Base-by-base conservation (phyloP, 768 basidiomycete species). In the Podaxis sp. region DNA sequence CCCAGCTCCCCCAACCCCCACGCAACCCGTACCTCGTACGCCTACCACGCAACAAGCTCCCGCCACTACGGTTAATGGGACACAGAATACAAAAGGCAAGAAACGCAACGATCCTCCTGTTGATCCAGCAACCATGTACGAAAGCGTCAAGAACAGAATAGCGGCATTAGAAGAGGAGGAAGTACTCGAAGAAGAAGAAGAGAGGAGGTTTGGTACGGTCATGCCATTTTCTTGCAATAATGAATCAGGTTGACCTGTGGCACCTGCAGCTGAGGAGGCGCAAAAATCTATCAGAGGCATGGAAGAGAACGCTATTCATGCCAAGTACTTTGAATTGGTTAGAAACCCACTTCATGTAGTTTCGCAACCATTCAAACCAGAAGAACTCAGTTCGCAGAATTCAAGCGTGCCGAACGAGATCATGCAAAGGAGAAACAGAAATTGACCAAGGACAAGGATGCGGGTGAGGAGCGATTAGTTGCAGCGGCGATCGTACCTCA, bases 371-470 rank as follows among this genome's bases (percentile, higher is more conserved):
- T 66, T 64, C 64, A 68, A 51, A 57, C 53, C 27, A 47, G 62
- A 66, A 63, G 69, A 62, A 65, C 60, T 61, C 63, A 95, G 93
- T 95, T 94, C 74, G 91, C 92, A 69, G 93, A 94, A 74, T 78
- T 93, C 72, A 94, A 94, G 73, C 83, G 91, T 56, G 74, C 91
- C 70, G 93, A 95, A 75, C 84, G 93, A 66, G 93, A 94, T 71
- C 90, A 94, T 69, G 88, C 92, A 43, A 94, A 92, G 76, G 93
- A 94, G 80, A 94, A 91, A 74, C 93, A 94, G 78, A 94, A 94
- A 70, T 79, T 94, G 33, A 80, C 85, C 54, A 94, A 94, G 77
- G 93, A 95, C 79, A 94, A 94, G 77, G 93, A 94, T 76, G 85
- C 91, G 66, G 91, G 91, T 92, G 76, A 73, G 71, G 64, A 38